Evolutionary conservation across 139 green algal species (phyloP).

Genomic region (Gonium pectorale): DNA sequence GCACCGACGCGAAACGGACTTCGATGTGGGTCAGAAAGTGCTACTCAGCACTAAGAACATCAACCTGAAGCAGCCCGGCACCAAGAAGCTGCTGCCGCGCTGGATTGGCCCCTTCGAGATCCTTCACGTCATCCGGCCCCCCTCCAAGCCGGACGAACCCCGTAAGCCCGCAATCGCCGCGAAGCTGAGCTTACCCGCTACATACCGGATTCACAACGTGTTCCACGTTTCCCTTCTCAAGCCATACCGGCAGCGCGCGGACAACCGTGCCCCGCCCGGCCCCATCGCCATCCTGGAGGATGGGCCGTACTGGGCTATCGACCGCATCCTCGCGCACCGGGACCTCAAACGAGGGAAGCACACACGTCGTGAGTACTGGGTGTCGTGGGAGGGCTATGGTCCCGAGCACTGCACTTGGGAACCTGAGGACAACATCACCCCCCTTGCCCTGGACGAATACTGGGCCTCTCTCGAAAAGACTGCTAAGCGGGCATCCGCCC

Average conservation of each 20-base stretch:
- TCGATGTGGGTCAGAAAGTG: conserved; percentile 29
- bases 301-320: neutral
- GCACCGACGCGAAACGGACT: neutral
- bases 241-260: neutral
- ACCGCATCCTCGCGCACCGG: neutral
- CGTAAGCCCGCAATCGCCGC: conserved; percentile 7
- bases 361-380: neutral
- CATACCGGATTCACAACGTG: conserved; percentile 46
- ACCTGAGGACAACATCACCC: conserved; percentile 20
- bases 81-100: conserved; percentile 49
- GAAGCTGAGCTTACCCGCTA: conserved; percentile 45
- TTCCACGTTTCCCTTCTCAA: conserved; percentile 49
- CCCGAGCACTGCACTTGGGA: conserved; percentile 47
- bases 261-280: neutral
- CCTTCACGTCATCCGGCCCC: too few relatives aligned
- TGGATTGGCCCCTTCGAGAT: conserved; percentile 61
- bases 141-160: neutral
- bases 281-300: neutral
- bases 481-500: too few relatives aligned
- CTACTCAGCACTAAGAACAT: conserved; percentile 51
- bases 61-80: conserved; percentile 21
- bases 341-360: neutral
- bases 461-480: too few relatives aligned
- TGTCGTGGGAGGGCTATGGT: conserved; percentile 39
- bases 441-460: neutral